A percentile compares a stretch with the other conserved stretches of the same genome.
These are phyloP conservation scores for Paecilomyces sp. DNA, from an alignment of 2,329 filamentous ascomycete genomes.

Conservation along the genomic window DNA sequence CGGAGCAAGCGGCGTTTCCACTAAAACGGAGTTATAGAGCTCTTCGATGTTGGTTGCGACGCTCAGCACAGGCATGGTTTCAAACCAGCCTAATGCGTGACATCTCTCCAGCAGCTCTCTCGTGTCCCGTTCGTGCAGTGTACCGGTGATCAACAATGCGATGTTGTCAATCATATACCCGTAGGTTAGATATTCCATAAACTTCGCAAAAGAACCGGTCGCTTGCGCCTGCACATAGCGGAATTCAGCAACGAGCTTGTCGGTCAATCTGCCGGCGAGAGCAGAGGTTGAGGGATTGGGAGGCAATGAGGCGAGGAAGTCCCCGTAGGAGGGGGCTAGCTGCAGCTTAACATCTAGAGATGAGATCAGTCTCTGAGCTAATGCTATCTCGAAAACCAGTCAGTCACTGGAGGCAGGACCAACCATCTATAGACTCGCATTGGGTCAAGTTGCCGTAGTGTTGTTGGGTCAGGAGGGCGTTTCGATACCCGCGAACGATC, in stretches of 20 bases:
- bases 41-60: slow-evolving; percentile 98
- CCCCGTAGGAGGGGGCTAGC: slow-evolving; percentile 91
- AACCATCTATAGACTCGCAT: slow-evolving; percentile 96
- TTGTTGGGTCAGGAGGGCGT: slow-evolving; percentile 77
- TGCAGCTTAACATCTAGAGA: slow-evolving; percentile 87
- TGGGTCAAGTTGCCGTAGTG: slow-evolving; percentile 96
- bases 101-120: slow-evolving; percentile 91
- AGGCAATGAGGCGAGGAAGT: slow-evolving; percentile 87
- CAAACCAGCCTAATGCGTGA: slow-evolving; percentile 96
- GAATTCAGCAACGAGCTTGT: slow-evolving; percentile 97
- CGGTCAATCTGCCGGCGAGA: slow-evolving; percentile 89
- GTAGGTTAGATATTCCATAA: slow-evolving; percentile 97
- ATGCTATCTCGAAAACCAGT: slow-evolving; percentile 3
- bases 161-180: slow-evolving; percentile 99
- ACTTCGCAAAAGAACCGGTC: slow-evolving; percentile 81
- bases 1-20: slow-evolving; percentile 89
- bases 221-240: slow-evolving; percentile 93
- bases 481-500: slow-evolving; percentile 94
- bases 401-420: slow-evolving; percentile 15
- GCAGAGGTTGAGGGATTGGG: slow-evolving; percentile 95
- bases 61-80: slow-evolving; percentile 96
- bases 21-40: slow-evolving; percentile 93
- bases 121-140: slow-evolving; percentile 93
- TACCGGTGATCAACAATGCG: slow-evolving; percentile 93
- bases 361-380: slow-evolving; percentile 3